phyloP scores from a whole-genome alignment of 164 flowering plant species.

The Magnolia officinalis region DNA sequence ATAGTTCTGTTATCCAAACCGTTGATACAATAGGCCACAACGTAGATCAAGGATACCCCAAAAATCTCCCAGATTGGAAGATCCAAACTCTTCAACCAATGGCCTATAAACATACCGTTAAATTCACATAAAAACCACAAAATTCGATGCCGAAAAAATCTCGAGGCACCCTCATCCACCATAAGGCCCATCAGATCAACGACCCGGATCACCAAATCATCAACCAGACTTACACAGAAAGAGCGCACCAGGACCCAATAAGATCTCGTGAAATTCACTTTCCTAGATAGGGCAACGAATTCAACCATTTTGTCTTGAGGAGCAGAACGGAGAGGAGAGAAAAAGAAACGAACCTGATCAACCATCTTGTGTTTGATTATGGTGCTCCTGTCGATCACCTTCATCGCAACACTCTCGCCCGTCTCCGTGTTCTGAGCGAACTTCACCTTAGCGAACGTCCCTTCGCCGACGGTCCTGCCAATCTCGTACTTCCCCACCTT shows the following conservation, averaged over 20 bases:
- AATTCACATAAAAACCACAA: neutral
- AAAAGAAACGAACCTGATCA: constrained; percentile 64
- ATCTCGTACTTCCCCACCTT: constrained; percentile 97
- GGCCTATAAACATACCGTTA: neutral
- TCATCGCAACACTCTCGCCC: constrained; percentile 99
- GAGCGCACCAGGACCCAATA: neutral
- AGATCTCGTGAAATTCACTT: neutral
- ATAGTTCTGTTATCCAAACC: neutral
- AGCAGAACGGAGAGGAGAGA: neutral
- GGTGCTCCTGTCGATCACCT: constrained; percentile 88
- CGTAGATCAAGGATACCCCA: neutral
- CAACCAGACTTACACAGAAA: no score
- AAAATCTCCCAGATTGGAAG: neutral
- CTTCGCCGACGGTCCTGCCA: constrained; percentile 97
- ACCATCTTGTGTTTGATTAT: constrained; percentile 97
- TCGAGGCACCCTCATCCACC: no score
- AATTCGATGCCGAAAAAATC: neutral
- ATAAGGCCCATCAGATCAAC: neutral
- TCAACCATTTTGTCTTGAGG: neutral
- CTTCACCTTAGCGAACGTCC: constrained; percentile 96
- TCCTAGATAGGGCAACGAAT: neutral
- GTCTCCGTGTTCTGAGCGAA: constrained; percentile 99
- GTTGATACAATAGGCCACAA: neutral
- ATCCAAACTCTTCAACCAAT: neutral
- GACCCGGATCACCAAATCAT: neutral